Evolutionary conservation across 176 grass and related monocot genomes (phyloP), one percentile per base, ranked within the genome.

Genomic region (Themeda triandra): DNA sequence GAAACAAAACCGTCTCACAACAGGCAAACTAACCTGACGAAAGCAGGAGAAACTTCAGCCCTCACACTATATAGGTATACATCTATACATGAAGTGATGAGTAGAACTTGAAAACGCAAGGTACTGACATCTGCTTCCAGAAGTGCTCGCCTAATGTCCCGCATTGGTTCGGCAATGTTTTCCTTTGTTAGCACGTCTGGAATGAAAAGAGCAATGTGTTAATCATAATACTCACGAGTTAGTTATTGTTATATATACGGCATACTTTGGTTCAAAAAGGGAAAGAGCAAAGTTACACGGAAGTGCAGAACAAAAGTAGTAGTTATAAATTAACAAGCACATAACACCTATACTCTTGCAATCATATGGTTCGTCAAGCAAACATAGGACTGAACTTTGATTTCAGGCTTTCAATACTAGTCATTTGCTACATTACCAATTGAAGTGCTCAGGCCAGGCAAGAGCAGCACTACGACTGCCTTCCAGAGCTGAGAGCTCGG

Each of bases 171-270:
- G n/a, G n/a, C n/a, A n/a, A n/a, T 92, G 58, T 95, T 98, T 63
- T 98, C 96, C 91, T 95, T 98, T 59, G 96, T 90, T 69, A 98
- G 54, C 75, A 81, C 73, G 80, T 95, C 96, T 98, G 58, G n/a
- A 83, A 87, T 59, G 21, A 59, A 59, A 59, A 24, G 8, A 24
- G 54, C 54, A 59, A 59, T 59, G 54, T 59, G 54, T 59, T 59
- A 59, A n/a, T 59, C 0, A 24, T 11, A 24, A 59, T 59, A 0
- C 23, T 56, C 3, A 59, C 33, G 13, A 87, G 9, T 1, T n/a
- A 23, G 53, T 54, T 21, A 21, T n/a, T n/a, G n/a, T n/a, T n/a
- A n/a, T n/a, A n/a, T n/a, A n/a, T n/a, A n/a, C n/a, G n/a, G n/a
- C n/a, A n/a, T n/a, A n/a, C n/a, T n/a, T n/a, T n/a, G n/a, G n/a